Base-by-base conservation (phyloP, 75 land plant genomes). In the Azolla pinnata region DNA sequence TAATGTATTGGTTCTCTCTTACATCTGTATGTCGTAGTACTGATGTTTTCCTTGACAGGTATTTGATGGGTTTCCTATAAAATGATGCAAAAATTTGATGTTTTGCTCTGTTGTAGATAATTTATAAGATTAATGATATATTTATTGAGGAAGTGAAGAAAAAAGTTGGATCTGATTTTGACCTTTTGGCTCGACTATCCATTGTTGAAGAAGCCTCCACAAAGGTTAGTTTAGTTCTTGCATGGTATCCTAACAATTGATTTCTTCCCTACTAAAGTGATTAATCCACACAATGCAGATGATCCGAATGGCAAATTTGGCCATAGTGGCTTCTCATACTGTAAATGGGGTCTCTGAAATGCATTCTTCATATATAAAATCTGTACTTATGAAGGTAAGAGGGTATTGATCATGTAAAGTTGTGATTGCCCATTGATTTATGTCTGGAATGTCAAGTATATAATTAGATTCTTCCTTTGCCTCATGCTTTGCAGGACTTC, bases 151-250 rank as follows among this genome's bases (percentile, higher is more conserved):
- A 85, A 51, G 60, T 79, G 67, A 79, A 78, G 44, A 75, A 68
- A 50, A 76, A 64, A 42, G 57, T 69, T 66, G 77, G 79, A 26
- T 61, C 68, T 59, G 88, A 85, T 62, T 78, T 61, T 65, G 72
- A 47, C 61, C 79, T 73, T 2, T 61, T 82, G 32, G 56, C 82
- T 33, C 78, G 82, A 16, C 49, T 85, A 81, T 85, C 88, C 51
- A 81, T 85, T 56, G 69, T 85, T 47, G 88, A 85, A 67, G 88
- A 85, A 64, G 88, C 79, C 33, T 70, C 87, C 57, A 72, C 62
- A 27, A 81, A 82, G 85, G 88, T 79, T 77, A 59, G 47, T 33
- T 60, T 57, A 31, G 25, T 29, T 61, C 51, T 30, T 21, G 57
- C 29, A 24, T 3, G 24, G 23, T 55, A 12, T 32, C 47, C 29